Base-by-base conservation (phyloP, 2,329 filamentous ascomycete species). In the Nemania abortiva region DNA sequence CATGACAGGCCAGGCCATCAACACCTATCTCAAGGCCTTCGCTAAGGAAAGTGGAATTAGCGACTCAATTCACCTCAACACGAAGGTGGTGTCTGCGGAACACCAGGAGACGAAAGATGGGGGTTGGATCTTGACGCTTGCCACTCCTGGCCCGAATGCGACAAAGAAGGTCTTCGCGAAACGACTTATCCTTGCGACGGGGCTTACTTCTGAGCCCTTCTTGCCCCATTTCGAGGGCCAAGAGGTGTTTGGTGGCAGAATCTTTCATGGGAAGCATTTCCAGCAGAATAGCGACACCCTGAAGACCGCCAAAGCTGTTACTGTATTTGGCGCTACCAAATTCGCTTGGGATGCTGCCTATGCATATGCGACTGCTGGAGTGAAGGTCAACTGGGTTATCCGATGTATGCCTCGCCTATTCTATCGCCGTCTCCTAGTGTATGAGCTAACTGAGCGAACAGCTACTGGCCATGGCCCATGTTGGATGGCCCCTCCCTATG, bases 291-390 rank as follows among this genome's bases (percentile, higher is more conserved):
- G 81, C 61, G 67, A 80, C 50, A 75, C 80, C 76, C 39, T 79
- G 49, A 77, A 79, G 79, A 65, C 78, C 71, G 55, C 82, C 73
- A 74, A 82, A 52, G 79, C 78, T 1, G 83, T 84, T 3, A 83
- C 86, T 0, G 83, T 92, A 2, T 81, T 91, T 3, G 90, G 90
- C 2, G 88, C 83, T 0, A 83, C 84, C 18, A 92, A 92, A 74
- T 90, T 87, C 0, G 87, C 87, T 1, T 91, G 86, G 82, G 90
- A 92, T 75, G 85, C 86, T 1, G 88, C 87, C 0, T 90, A 90
- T 73, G 82, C 85, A 1, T 87, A 86, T 61, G 88, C 86, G 5
- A 82, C 83, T 0, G 78, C 83, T 0, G 87, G 87, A 2, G 82
- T 85, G 49, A 79, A 84, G 61, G 88, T 90, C 9, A 83, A 87